Percentiles rank a stretch among this genome's conserved stretches.
These are phyloP conservation scores for Fusarium camptoceras DNA, from an alignment of 2,329 filamentous ascomycete species.

Conservation along the genomic window DNA sequence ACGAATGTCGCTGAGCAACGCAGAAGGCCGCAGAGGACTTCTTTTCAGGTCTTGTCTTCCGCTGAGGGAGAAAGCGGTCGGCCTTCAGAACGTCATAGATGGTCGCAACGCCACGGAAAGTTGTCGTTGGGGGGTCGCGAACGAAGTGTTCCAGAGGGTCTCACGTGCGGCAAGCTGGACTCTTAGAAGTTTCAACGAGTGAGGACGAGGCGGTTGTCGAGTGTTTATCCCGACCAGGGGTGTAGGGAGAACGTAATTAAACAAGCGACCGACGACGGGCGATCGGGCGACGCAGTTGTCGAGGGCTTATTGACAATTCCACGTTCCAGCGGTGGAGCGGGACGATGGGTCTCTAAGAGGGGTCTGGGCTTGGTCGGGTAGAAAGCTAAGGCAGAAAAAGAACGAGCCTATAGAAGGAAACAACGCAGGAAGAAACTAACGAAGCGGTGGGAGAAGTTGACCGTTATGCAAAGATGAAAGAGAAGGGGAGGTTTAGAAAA, in stretches of 20 bases:
- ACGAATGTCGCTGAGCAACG: conserved; percentile 24
- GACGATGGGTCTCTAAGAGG: conserved; percentile 30
- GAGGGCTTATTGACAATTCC: conserved; percentile 30
- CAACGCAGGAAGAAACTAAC: conserved; percentile 15
- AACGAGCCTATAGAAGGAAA: conserved; percentile 3
- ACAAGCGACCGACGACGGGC: conserved; percentile 40
- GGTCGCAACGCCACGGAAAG: conserved; percentile 19
- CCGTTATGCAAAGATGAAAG: conserved; percentile 7
- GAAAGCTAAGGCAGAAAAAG: conserved; percentile 17
- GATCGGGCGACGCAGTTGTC: conserved; percentile 36
- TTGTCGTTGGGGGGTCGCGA: conserved; percentile 37
- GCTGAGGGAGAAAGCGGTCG: conserved; percentile 32
- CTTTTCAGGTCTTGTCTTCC: conserved; percentile 27
- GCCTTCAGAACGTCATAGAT: conserved; percentile 46
- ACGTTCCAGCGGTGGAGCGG: conserved; percentile 44
- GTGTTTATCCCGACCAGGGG: conserved; percentile 46
- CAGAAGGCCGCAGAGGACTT: conserved; percentile 33
- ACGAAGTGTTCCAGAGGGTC: conserved; percentile 37
- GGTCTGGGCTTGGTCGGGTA: conserved; percentile 31
- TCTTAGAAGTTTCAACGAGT: conserved; percentile 29
- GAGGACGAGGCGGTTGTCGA: conserved; percentile 29
- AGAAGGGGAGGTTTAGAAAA: conserved; percentile 16
- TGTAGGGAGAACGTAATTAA: conserved; percentile 47
- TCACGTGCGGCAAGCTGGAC: conserved; percentile 37
- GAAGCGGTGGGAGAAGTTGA: conserved; percentile 11